Conservation (phyloP, 169 alveolate genomes). For the Cryptosporidium ubiquitum region DNA sequence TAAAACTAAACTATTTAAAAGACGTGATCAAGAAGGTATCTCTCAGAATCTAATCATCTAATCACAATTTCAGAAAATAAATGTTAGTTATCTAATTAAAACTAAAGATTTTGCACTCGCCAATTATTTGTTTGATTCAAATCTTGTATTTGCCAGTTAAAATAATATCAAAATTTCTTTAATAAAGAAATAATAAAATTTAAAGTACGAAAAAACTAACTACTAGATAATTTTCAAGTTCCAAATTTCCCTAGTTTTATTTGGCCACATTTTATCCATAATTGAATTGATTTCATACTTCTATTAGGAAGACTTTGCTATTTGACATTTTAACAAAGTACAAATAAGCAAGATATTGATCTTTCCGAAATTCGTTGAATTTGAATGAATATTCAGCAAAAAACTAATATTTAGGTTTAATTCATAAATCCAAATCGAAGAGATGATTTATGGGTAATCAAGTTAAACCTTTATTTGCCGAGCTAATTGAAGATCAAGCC, state of each 20-base stretch:
- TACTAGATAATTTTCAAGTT: neutral
- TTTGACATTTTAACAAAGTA: neutral
- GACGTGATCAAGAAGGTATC: constrained; percentile 15
- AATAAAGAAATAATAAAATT: neutral
- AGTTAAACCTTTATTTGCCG: neutral
- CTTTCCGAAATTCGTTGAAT: no score
- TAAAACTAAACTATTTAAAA: constrained; percentile 33
- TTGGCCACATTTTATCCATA: neutral
- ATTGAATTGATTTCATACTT: neutral
- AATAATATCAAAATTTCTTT: neutral
- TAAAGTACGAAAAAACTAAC: neutral
- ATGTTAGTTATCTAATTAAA: neutral
- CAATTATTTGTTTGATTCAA: no score
- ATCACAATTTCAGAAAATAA: neutral
- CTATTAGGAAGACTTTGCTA: neutral
- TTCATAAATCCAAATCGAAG: neutral
- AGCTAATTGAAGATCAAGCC: neutral
- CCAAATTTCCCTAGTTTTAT: neutral
- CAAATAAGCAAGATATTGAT: neutral
- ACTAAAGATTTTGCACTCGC: neutral
- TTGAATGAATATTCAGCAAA: no score
- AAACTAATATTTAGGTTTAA: no score
- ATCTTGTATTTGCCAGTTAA: neutral
- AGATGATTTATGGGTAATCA: neutral
- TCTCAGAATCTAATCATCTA: neutral